phyloP scores from a whole-genome alignment of 306 rosid genomes.

The Acacia confusa region DNA sequence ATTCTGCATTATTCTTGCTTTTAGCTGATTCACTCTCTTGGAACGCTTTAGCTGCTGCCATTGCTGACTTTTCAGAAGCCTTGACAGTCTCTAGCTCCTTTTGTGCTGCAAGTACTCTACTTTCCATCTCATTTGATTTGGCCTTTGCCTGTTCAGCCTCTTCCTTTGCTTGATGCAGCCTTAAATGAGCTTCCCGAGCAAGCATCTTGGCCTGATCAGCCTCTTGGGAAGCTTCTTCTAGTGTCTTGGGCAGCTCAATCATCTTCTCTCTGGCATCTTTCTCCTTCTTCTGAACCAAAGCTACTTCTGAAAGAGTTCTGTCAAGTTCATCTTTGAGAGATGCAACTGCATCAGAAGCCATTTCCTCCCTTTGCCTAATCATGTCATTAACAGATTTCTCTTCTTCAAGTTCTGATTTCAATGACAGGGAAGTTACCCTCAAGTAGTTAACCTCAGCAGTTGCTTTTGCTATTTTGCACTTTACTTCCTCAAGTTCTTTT shows the following conservation, averaged over 20 bases:
- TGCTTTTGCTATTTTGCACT: slow-evolving; percentile 28
- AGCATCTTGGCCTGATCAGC: slow-evolving; percentile 58
- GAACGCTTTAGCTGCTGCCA: slow-evolving; percentile 58
- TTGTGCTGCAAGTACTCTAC: slow-evolving; percentile 57
- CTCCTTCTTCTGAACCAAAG: slow-evolving; percentile 60
- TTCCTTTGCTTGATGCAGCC: slow-evolving; percentile 54
- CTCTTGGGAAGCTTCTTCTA: slow-evolving; percentile 59
- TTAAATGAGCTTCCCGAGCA: slow-evolving; percentile 47
- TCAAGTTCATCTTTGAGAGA: slow-evolving; percentile 64
- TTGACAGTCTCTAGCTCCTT: slow-evolving; percentile 64
- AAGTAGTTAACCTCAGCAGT: slow-evolving; percentile 55
- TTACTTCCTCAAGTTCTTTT: slow-evolving; percentile 56
- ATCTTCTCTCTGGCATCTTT: slow-evolving; percentile 57
- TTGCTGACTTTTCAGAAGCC: slow-evolving; percentile 60
- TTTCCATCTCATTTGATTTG: slow-evolving; percentile 56
- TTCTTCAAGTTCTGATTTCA: slow-evolving; percentile 53
- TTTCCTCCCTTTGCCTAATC: slow-evolving; percentile 61
- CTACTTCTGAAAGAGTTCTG: slow-evolving; percentile 51
- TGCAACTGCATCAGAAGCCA: slow-evolving; percentile 62
- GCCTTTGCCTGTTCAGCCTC: slow-evolving; percentile 73
- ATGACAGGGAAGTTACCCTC: slow-evolving; percentile 55
- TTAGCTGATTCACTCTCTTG: slow-evolving; percentile 36
- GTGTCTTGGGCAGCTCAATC: slow-evolving; percentile 53
- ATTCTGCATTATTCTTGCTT: slow-evolving; percentile 32
- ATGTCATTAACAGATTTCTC: slow-evolving; percentile 56